phyloP scores from a whole-genome alignment of 2,329 filamentous ascomycete genomes.

The Microascus cirrosus region DNA sequence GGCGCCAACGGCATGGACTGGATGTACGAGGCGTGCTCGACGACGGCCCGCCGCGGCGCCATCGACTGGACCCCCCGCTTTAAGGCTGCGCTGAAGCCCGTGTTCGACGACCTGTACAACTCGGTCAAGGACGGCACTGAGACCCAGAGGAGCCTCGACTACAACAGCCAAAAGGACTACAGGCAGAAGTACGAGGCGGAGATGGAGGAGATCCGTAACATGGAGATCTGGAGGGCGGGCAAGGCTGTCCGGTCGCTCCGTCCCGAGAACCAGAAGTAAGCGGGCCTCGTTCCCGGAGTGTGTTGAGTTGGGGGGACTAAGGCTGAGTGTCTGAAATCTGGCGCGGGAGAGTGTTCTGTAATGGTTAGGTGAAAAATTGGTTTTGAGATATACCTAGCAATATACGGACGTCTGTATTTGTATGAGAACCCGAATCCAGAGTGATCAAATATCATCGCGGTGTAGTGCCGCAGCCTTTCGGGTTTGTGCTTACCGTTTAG shows the following conservation, averaged over 20 bases:
- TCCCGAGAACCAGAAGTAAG: constrained; percentile 76
- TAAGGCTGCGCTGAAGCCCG: constrained; percentile 97
- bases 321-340: not conserved
- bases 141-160: constrained; percentile 93
- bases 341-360: not conserved
- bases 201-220: constrained; percentile 94
- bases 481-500: not conserved
- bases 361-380: not conserved
- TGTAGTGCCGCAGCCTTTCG: not conserved
- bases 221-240: constrained; percentile 98
- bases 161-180: constrained; percentile 94
- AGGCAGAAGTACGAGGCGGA: constrained; percentile 94
- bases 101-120: constrained; percentile 97
- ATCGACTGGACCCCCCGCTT: constrained; percentile 97
- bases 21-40: constrained; percentile 99
- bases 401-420: not conserved
- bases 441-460: not conserved
- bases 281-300: not conserved
- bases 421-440: not conserved
- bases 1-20: constrained; percentile 98
- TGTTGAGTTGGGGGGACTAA: not conserved
- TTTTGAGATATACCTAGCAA: not conserved
- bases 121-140: constrained; percentile 83
- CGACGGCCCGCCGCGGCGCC: constrained; percentile 93
- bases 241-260: constrained; percentile 89